These are phyloP conservation scores for Fusarium phyllophilum DNA, from an alignment of 2,329 filamentous ascomycete species.

Conservation along the genomic window DNA sequence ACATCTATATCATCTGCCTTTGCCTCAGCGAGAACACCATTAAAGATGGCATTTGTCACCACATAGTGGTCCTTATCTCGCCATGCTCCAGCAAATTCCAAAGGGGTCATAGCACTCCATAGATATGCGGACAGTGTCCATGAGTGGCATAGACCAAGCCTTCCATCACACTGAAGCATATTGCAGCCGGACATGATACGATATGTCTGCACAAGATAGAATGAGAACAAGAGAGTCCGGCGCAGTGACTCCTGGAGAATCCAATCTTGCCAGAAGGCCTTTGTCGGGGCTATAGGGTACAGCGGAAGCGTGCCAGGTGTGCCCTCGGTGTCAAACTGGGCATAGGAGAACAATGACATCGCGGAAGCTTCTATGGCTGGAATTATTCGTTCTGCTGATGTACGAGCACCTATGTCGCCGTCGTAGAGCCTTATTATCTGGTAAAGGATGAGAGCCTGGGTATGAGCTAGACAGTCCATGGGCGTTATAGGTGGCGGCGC, in stretches of 20 bases:
- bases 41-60: constrained; percentile 45
- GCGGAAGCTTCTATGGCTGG: constrained; percentile 49
- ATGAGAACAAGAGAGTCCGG: constrained; percentile 60
- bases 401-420: constrained; percentile 56
- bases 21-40: constrained; percentile 47
- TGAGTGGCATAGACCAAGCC: constrained; percentile 47
- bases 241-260: constrained; percentile 64
- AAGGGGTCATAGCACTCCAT: constrained; percentile 50
- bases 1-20: constrained; percentile 55
- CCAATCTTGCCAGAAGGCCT: constrained; percentile 62
- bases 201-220: constrained; percentile 56
- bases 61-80: constrained; percentile 49
- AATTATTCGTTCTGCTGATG: constrained; percentile 51
- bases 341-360: constrained; percentile 47
- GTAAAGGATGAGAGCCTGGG: constrained; percentile 61
- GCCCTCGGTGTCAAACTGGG: constrained; percentile 45
- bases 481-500: constrained; percentile 46
- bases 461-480: constrained; percentile 52
- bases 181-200: constrained; percentile 47
- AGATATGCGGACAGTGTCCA: constrained; percentile 54
- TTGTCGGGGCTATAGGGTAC: constrained; percentile 53
- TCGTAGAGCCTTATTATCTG: constrained; percentile 62
- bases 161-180: constrained; percentile 44
- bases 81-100: constrained; percentile 54
- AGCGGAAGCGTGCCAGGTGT: constrained; percentile 39